Conservation (phyloP, 2,329 filamentous ascomycete species). For the Pseudomassariella vexata region DNA sequence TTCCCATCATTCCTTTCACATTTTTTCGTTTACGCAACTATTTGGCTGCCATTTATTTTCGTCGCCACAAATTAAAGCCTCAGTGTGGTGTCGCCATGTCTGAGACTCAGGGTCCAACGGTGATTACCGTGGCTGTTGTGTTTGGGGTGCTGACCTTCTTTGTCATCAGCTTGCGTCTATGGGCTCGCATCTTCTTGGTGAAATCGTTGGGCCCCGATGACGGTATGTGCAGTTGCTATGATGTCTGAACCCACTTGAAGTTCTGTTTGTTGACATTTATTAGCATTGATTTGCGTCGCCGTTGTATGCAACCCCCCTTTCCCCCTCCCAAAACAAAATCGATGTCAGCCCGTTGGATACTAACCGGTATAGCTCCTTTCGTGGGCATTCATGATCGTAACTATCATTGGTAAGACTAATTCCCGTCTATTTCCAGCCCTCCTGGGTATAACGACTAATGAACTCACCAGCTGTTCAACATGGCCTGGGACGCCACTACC, state of each 20-base stretch:
- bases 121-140: constrained; percentile 26
- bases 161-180: constrained; percentile 29
- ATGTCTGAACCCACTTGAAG: too few relatives aligned
- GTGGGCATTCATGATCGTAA: constrained; percentile 8
- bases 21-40: too few relatives aligned
- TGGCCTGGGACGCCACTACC: constrained; percentile 9
- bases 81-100: too few relatives aligned
- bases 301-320: neutral
- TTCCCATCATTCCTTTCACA: too few relatives aligned
- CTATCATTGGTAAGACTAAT: constrained; percentile 1
- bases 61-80: too few relatives aligned
- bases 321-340: too few relatives aligned
- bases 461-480: constrained; percentile 6
- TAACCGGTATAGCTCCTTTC: constrained; percentile 6
- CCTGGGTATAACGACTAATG: neutral
- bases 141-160: constrained; percentile 31
- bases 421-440: neutral
- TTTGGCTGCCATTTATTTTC: too few relatives aligned
- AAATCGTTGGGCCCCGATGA: constrained; percentile 24
- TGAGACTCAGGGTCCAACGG: constrained; percentile 27
- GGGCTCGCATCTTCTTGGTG: constrained; percentile 31
- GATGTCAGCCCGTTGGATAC: too few relatives aligned
- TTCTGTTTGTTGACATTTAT: too few relatives aligned
- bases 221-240: constrained; percentile 18
- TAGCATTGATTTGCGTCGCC: constrained; percentile 8